Evolutionary conservation across 768 basidiomycete species (phyloP).

Genomic region (Strobilomyces dryophilus): DNA sequence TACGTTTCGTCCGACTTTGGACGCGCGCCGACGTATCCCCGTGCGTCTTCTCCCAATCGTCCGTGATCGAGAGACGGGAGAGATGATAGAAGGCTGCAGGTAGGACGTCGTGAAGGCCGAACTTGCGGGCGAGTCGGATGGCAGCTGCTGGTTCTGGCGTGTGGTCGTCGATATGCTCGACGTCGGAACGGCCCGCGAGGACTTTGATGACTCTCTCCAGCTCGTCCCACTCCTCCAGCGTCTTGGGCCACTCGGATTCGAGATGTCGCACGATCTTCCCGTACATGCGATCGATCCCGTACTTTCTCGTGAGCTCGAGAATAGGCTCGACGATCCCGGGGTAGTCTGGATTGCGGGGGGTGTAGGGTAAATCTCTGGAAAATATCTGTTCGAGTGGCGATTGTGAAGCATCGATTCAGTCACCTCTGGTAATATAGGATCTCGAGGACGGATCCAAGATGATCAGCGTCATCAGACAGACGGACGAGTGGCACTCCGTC

Average conservation of each 20-base stretch:
- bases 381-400: neutral
- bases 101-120: slow-evolving; percentile 37
- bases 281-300: slow-evolving; percentile 7
- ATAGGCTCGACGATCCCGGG: slow-evolving; percentile 3
- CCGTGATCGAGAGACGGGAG: slow-evolving; percentile 23
- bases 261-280: slow-evolving; percentile 2
- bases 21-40: neutral
- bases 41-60: slow-evolving; percentile 16
- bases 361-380: slow-evolving; percentile 1
- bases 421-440: slow-evolving; percentile 13
- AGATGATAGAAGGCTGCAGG: slow-evolving; percentile 51
- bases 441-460: slow-evolving; percentile 9
- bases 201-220: neutral
- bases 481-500: slow-evolving; percentile 7
- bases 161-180: slow-evolving; percentile 1
- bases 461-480: slow-evolving; percentile 3
- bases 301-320: slow-evolving; percentile 9
- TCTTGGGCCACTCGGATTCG: slow-evolving; percentile 12
- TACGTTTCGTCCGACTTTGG: slow-evolving; percentile 4
- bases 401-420: neutral
- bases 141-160: slow-evolving; percentile 26
- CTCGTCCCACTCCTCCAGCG: slow-evolving; percentile 11
- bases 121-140: slow-evolving; percentile 30
- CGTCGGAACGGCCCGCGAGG: neutral
- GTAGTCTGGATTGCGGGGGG: neutral